Percentiles rank a stretch among this genome's conserved stretches.
Conservation (phyloP, 768 basidiomycete genomes). For the Mycena latifolia region DNA sequence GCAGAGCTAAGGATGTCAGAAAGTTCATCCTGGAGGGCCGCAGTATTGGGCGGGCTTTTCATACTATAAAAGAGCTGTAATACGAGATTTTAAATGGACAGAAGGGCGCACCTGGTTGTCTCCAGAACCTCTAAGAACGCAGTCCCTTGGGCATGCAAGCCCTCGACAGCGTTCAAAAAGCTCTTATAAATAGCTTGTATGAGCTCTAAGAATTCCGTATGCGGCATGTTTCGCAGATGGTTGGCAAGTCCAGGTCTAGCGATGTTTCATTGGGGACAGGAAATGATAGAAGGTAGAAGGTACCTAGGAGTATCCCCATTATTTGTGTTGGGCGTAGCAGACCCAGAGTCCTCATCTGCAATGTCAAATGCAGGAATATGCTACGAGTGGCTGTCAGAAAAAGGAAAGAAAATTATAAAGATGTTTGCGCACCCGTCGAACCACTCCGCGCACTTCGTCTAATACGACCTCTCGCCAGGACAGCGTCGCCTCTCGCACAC, state of each 20-base stretch:
- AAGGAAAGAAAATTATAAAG: background rate
- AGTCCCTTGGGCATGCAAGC: constrained; percentile 70
- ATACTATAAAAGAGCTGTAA: constrained; percentile 46
- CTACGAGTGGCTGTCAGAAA: constrained; percentile 25
- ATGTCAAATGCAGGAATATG: constrained; percentile 64
- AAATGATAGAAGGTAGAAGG: background rate
- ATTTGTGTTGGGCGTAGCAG: constrained; percentile 26
- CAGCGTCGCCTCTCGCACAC: constrained; percentile 73
- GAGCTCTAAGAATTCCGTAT: constrained; percentile 75
- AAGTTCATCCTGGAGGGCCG: constrained; percentile 73
- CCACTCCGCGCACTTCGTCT: constrained; percentile 65
- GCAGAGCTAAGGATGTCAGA: constrained; percentile 82
- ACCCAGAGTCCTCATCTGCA: constrained; percentile 60
- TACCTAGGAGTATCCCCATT: constrained; percentile 24
- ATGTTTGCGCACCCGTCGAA: constrained; percentile 66
- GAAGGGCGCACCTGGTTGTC: constrained; percentile 48
- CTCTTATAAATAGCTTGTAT: constrained; percentile 70
- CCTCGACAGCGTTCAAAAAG: constrained; percentile 75
- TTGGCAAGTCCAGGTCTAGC: constrained; percentile 61
- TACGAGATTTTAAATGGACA: background rate
- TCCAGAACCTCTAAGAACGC: constrained; percentile 73
- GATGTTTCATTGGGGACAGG: background rate
- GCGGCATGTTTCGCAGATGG: constrained; percentile 74
- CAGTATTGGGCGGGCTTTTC: constrained; percentile 52
- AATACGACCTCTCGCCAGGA: constrained; percentile 81